Evolutionary conservation across 2,329 filamentous ascomycete species (phyloP).

Genomic region (Sphaerostilbella broomeana): DNA sequence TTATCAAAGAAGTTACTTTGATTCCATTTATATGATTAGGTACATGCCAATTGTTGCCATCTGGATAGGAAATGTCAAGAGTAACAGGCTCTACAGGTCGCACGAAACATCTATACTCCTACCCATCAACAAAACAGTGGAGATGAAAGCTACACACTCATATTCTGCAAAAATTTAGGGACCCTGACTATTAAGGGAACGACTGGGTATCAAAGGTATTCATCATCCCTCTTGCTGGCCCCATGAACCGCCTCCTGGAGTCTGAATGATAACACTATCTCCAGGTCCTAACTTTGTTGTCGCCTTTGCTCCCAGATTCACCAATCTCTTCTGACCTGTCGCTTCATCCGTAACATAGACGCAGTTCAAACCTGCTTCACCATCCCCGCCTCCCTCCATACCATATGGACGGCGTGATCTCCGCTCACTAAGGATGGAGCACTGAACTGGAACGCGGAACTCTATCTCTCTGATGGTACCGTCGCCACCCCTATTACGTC

Average conservation of each 20-base stretch:
- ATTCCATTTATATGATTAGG: no score
- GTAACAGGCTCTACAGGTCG: no score
- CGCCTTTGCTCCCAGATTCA: slow-evolving; percentile 55
- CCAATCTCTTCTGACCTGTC: slow-evolving; percentile 27
- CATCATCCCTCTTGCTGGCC: no score
- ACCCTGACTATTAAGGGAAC: no score
- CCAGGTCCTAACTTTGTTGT: slow-evolving; percentile 51
- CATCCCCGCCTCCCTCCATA: slow-evolving; percentile 64
- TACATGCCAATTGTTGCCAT: no score
- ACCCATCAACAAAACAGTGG: no score
- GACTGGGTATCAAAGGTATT: no score
- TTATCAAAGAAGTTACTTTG: no score
- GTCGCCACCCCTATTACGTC: slow-evolving; percentile 63
- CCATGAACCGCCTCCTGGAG: slow-evolving; percentile 58
- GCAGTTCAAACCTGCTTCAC: slow-evolving; percentile 57
- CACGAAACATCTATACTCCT: no score
- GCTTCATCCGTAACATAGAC: slow-evolving; percentile 15
- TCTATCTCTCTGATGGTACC: slow-evolving; percentile 76
- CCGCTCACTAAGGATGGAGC: slow-evolving; percentile 71
- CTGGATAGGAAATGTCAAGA: no score
- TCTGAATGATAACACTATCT: slow-evolving; percentile 54
- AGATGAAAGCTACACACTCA: no score
- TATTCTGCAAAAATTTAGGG: no score
- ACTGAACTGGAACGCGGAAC: slow-evolving; percentile 70
- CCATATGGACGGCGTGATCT: slow-evolving; percentile 69